Evolutionary conservation across 164 flowering plant species (phyloP), one percentile per base, ranked within the genome.

Genomic region (Aristolochia californica): DNA sequence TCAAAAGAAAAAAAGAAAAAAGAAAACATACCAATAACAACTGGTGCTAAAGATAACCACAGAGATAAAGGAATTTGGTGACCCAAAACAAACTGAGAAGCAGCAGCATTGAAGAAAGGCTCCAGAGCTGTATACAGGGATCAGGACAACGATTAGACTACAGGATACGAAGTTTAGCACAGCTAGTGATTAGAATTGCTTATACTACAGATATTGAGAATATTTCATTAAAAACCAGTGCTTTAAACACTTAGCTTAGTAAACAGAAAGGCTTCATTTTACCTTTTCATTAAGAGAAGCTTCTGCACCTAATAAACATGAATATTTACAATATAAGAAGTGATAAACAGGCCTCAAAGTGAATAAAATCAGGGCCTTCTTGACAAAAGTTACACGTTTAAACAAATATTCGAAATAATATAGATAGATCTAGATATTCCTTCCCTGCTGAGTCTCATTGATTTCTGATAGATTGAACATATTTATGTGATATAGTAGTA

Each of bases 51-150:
- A 49, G 87, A 82, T 54, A 79, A 63, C 83, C 87, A 82, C 2
- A 82, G 69, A 27, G 82, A 38, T 23, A 79, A 54, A 12, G 87
- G 83, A 66, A 82, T 77, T 59, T 68, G 82, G 2, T 82, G 87
- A 50, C 87, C 87, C 63, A 82, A 60, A 64, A 82, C 60, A 64
- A 79, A 82, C 67, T 82, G 83, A 66, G 87, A 79, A 64, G 83
- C 83, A 58, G 82, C 65, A 56, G 87, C 83, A 65, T 74, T 79
- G 77, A 82, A 77, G 69, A 79, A 82, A 43, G 83, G 87, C 72
- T 82, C 87, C 61, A 77, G 67, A 11, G 83, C 82, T 82, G 79
- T 58, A 45, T 15, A 60, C 27, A 20, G 57, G 50, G 48, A 72
- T 58, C 54, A 70, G 63, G 45, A 22, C 4, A 14, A 45, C n/a